Evolutionary conservation across 768 basidiomycete genomes (phyloP), one percentile per base, ranked within the genome.

Genomic region (Boletus barrowsii): DNA sequence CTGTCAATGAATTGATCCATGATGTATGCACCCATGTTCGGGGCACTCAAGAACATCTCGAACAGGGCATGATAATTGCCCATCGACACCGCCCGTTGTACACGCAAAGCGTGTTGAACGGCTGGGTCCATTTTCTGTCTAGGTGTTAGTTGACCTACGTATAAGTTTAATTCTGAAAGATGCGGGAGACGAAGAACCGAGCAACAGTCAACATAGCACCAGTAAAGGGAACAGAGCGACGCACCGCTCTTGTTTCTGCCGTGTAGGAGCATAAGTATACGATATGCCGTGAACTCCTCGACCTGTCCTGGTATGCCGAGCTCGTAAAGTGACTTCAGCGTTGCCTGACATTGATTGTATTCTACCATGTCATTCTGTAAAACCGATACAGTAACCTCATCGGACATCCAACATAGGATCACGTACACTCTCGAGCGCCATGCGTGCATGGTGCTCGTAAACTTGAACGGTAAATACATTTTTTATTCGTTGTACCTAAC

Each of bases 1-100:
- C 97, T 82, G 64, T 86, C 84, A 64, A 98, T 88, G 70, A 98
- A 98, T 71, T 98, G 94, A 73, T 98, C 97, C 92, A 99, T 97
- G 66, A 99, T 93, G 72, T 98, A 98, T 50, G 84, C 94, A 37
- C 93, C 93, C 97, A 98, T 98, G 67, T 96, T 94, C 26, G 94
- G 93, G 42, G 93, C 92, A 50, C 78, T 77, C 63, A 81, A 63
- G 73, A 91, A 98, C 53, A 93, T 74, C 51, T 84, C 83, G 75
- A 98, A 98, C 62, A 99, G 80, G 40, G 84, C 81, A 72, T 93
- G 91, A 73, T 98, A 99, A 70, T 98, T 99, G 67, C 90, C 90
- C 74, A 90, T 90, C 43, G 94, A 83, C 55, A 94, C 72, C 18
- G 94, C 90, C 49, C 88, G 86, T 68, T 94, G 93, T 53, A 98